Conservation (phyloP, 805 yeast species). For the Lipomyces chichibuensis region DNA sequence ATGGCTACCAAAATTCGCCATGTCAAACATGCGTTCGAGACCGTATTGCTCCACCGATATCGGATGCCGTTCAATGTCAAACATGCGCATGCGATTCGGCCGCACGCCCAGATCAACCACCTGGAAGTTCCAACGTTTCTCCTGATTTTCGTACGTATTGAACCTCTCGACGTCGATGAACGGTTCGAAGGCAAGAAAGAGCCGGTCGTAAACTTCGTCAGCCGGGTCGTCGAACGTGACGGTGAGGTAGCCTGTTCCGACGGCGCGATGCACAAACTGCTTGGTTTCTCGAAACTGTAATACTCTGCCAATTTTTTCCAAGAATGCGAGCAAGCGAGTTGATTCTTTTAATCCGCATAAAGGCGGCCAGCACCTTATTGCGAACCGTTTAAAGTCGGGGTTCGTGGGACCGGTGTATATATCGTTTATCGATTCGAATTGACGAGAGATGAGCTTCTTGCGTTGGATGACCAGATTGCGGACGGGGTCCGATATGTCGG, state of each 20-base stretch:
- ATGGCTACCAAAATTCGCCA: background rate
- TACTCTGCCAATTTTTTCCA: background rate
- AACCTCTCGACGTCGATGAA: background rate
- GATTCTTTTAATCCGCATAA: background rate
- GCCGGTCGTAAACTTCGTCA: background rate
- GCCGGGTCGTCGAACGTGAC: conserved; percentile 3
- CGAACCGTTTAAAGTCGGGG: background rate
- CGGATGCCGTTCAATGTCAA: background rate
- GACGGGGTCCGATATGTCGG: background rate
- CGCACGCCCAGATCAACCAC: background rate
- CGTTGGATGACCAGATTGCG: background rate
- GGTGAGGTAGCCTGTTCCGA: background rate
- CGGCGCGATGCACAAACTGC: background rate
- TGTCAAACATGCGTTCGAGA: background rate
- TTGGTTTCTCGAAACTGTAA: background rate
- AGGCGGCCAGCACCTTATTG: conserved; percentile 5
- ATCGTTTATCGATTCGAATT: background rate
- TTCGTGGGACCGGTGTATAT: background rate
- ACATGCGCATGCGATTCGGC: background rate
- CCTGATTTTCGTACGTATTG: background rate
- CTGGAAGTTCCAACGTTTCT: background rate
- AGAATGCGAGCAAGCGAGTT: background rate
- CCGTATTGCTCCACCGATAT: background rate
- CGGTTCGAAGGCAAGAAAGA: background rate
- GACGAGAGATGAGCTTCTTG: background rate